Percentiles rank a stretch among this genome's conserved stretches.
phyloP scores from a whole-genome alignment of 2,329 filamentous ascomycete species.

The Thelonectria rubi region DNA sequence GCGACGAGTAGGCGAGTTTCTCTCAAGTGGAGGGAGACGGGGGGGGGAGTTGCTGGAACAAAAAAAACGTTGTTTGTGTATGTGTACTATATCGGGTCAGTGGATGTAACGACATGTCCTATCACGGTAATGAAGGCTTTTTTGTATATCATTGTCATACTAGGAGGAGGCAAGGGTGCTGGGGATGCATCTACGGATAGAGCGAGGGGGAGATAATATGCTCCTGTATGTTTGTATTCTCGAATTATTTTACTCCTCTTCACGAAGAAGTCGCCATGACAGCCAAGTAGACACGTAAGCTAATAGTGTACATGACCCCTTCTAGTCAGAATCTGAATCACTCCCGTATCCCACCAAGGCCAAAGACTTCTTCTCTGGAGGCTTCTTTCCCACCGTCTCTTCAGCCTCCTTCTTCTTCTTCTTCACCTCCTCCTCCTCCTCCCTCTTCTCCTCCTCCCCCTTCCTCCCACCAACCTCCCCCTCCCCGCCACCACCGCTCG shows the following conservation, averaged over 20 bases:
- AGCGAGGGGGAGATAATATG: slow-evolving; percentile 29
- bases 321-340: slow-evolving; percentile 58
- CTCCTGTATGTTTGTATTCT: slow-evolving; percentile 28
- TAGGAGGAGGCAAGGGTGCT: slow-evolving; percentile 26
- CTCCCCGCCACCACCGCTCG: slow-evolving; percentile 26
- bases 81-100: slow-evolving; percentile 34
- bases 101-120: slow-evolving; percentile 20
- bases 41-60: background rate
- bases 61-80: slow-evolving; percentile 25
- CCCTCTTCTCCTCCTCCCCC: slow-evolving; percentile 46
- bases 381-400: slow-evolving; percentile 24
- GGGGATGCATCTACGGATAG: slow-evolving; percentile 30
- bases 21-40: background rate
- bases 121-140: slow-evolving; percentile 22
- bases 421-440: slow-evolving; percentile 21
- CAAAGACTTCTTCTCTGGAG: slow-evolving; percentile 40
- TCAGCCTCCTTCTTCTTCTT: slow-evolving; percentile 23
- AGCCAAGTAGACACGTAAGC: background rate
- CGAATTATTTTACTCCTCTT: slow-evolving; percentile 34
- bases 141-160: slow-evolving; percentile 39
- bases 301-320: background rate
- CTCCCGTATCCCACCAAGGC: slow-evolving; percentile 63
- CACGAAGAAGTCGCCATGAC: background rate
- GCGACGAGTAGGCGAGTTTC: slow-evolving; percentile 41
- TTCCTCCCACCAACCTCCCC: slow-evolving; percentile 23